Evolutionary conservation across 2,329 filamentous ascomycete species (phyloP), one percentile per base, ranked within the genome.

Genomic region (Neonectria faginata): DNA sequence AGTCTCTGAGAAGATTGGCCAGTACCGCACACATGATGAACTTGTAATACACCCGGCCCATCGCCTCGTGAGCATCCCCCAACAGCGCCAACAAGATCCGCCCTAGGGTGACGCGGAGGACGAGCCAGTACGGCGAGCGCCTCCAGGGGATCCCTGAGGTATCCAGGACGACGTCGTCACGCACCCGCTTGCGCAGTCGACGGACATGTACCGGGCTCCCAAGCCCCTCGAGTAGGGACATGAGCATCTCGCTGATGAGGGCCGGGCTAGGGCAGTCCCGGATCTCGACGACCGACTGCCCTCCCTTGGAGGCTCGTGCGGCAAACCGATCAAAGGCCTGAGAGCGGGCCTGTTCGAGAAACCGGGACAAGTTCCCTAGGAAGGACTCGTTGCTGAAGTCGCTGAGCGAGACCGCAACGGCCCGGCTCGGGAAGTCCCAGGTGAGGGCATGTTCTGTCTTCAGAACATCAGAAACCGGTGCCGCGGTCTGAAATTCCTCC

Each of bases 401-500:
- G 4, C 14, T 7, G 2, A 73, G 62, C 0, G 86, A 78, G 3
- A 91, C 70, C 0, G 79, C 75, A 0, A 85, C 84, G 0, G 86
- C 81, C 9, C 76, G 77, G 0, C 83, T 85, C 0, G 90, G 89
- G 63, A 92, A 92, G n/a, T 84, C 80, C 82, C 88, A 89, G 50
- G 77, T 67, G 0, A 92, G 74, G 0, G 87, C 82, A 31, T 80
- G 79, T 7, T 83, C 74, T 0, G 86, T 74, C 0, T 80, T 80
- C 2, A 91, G 79, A 0, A 90, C 86, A 14, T 81, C 73, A 18
- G 84, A 77, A 0, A 84, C 84, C 0, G 73, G 70, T 0, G 90
- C 79, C 0, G 88, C 89, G 0, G 85, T 79, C 73, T 92, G 88
- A 53, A 91, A 91, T 0, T 81, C 80, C 72, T 92, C 89, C 39